A percentile compares a stretch with the other conserved stretches of the same genome.
Evolutionary conservation across 2,329 filamentous ascomycete species (phyloP).

Genomic region (Apiospora pterosperma): DNA sequence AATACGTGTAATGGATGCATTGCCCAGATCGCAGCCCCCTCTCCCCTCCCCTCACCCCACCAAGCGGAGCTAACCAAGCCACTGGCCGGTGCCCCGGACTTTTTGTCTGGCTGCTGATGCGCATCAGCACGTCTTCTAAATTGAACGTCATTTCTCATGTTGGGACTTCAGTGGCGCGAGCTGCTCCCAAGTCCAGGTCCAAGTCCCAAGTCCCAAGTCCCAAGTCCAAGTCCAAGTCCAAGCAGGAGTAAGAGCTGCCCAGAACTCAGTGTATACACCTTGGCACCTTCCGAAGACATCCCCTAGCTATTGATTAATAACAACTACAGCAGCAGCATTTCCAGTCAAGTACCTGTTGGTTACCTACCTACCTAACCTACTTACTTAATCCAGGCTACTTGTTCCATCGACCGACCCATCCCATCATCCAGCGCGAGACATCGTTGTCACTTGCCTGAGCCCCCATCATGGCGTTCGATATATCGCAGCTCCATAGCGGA

Average conservation of each 20-base stretch:
- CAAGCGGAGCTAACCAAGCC: background rate
- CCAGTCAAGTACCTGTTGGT: background rate
- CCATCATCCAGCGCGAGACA: background rate
- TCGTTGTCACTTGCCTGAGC: too few species aligned
- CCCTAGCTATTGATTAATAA: background rate
- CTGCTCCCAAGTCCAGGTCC: too few species aligned
- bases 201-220: too few species aligned
- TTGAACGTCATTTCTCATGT: background rate
- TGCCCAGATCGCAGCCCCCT: too few species aligned
- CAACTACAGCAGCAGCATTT: background rate
- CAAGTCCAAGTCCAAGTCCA: too few species aligned
- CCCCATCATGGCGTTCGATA: constrained; percentile 8
- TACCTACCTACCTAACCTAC: background rate
- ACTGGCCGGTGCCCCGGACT: constrained; percentile 1
- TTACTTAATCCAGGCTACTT: too few species aligned
- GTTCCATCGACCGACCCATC: background rate
- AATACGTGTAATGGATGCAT: background rate
- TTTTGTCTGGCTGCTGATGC: constrained; percentile 1
- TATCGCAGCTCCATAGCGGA: constrained; percentile 3
- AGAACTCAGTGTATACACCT: background rate
- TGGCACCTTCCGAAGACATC: too few species aligned
- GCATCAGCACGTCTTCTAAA: background rate
- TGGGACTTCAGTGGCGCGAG: background rate
- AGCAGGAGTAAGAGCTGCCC: too few species aligned
- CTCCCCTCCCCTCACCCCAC: too few species aligned